Evolutionary conservation across 768 basidiomycete species (phyloP).

Genomic region (Favolaschia claudopus): DNA sequence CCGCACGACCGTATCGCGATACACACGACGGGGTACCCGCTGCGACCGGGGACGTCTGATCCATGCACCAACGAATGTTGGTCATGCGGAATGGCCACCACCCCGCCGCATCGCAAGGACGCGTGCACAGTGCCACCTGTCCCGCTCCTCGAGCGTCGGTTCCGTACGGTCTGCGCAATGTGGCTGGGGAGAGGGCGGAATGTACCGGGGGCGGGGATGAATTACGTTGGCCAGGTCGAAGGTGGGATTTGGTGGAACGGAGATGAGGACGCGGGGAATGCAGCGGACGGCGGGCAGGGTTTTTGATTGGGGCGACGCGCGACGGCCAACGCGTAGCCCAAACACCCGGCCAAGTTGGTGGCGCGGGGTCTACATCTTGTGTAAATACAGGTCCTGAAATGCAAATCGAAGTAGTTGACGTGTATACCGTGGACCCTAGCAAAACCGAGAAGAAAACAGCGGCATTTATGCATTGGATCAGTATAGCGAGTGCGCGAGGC

Average conservation of each 20-base stretch:
- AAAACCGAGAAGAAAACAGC: neutral
- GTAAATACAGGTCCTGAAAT: too few species aligned
- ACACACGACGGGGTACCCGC: neutral
- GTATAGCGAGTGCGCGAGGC: conserved; percentile 22
- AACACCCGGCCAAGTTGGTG: too few species aligned
- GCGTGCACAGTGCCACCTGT: neutral
- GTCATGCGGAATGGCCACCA: neutral
- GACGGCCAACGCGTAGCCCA: too few species aligned
- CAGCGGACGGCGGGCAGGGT: too few species aligned
- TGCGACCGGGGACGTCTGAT: neutral
- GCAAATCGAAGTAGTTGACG: conserved; percentile 4
- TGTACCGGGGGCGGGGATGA: too few species aligned
- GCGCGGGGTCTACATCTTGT: too few species aligned
- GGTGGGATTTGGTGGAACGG: too few species aligned
- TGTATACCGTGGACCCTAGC: conserved; percentile 5
- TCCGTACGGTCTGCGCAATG: neutral
- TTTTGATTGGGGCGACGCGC: too few species aligned
- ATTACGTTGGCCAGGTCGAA: too few species aligned
- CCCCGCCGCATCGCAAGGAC: neutral
- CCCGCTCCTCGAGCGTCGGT: neutral
- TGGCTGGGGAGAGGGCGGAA: neutral
- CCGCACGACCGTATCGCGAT: too few species aligned
- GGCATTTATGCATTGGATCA: conserved; percentile 12
- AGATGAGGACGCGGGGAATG: too few species aligned
- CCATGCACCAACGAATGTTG: neutral